Conservation (phyloP, 441 rosid genomes). For the Erodium texanum region DNA sequence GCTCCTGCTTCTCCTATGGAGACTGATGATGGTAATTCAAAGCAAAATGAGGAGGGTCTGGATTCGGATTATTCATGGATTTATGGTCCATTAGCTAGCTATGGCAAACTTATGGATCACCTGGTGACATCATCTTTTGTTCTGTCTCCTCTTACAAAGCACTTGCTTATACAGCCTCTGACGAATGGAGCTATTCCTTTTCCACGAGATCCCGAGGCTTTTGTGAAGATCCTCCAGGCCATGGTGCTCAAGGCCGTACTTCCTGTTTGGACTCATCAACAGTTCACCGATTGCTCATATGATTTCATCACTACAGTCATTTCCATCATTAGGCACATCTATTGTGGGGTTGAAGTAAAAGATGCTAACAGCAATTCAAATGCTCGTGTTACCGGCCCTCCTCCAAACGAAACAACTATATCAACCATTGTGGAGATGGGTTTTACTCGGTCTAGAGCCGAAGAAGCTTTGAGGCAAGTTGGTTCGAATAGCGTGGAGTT, state of each 20-base stretch:
- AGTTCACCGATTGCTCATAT: slow-evolving; percentile 71
- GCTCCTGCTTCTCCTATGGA: slow-evolving; percentile 84
- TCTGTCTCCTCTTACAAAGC: slow-evolving; percentile 82
- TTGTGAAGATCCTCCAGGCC: slow-evolving; percentile 90
- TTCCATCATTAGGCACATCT: slow-evolving; percentile 83
- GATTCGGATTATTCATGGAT: slow-evolving; percentile 76
- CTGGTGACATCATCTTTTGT: slow-evolving; percentile 84
- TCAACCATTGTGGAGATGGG: slow-evolving; percentile 98
- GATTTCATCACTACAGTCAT: slow-evolving; percentile 67
- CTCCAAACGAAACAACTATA: slow-evolving; percentile 83
- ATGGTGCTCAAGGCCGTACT: slow-evolving; percentile 88
- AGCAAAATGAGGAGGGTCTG: slow-evolving; percentile 58
- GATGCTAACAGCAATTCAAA: slow-evolving; percentile 38
- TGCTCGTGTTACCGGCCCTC: slow-evolving; percentile 74
- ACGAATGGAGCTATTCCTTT: slow-evolving; percentile 52
- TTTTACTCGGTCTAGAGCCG: slow-evolving; percentile 89
- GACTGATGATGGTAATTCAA: slow-evolving; percentile 66
- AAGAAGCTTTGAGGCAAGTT: slow-evolving; percentile 94
- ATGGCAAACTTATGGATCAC: slow-evolving; percentile 95
- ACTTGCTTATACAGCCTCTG: slow-evolving; percentile 76
- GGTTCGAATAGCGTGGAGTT: slow-evolving; percentile 91
- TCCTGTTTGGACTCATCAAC: slow-evolving; percentile 91
- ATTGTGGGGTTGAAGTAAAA: slow-evolving; percentile 94
- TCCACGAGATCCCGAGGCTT: slow-evolving; percentile 85
- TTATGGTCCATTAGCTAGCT: slow-evolving; percentile 84